A percentile compares a stretch with the other conserved stretches of the same genome.
Evolutionary conservation across 1,284 basidiomycete genomes (phyloP).

Genomic region (Marasmius tenuissimus): DNA sequence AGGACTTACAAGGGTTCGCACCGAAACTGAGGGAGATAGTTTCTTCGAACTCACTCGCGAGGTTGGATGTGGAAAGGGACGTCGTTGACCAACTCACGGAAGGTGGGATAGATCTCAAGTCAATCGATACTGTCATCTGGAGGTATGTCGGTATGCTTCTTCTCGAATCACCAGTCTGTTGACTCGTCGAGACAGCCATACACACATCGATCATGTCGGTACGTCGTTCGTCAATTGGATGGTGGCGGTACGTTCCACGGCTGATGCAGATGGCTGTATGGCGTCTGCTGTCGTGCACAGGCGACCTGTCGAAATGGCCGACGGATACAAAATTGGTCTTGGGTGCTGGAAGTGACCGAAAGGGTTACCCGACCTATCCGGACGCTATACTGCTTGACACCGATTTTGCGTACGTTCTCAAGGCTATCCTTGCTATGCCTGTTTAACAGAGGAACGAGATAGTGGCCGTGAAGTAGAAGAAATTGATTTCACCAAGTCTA

Average conservation of each 20-base stretch:
- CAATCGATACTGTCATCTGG: constrained; percentile 23
- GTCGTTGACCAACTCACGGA: constrained; percentile 19
- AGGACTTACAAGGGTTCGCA: constrained; percentile 17
- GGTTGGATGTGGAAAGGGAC: constrained; percentile 14
- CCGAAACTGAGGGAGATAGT: constrained; percentile 6
- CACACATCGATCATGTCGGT: constrained; percentile 23
- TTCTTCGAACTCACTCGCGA: not conserved
- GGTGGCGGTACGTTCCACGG: too few species aligned
- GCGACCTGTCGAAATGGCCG: constrained; percentile 24
- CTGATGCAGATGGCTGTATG: too few species aligned
- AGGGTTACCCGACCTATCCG: constrained; percentile 12
- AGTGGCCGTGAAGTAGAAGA: constrained; percentile 17
- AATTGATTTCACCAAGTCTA: constrained; percentile 15
- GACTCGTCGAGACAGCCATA: constrained; percentile 15
- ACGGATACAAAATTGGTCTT: constrained; percentile 19
- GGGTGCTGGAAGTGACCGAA: constrained; percentile 12
- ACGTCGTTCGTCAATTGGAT: not conserved
- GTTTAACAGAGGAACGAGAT: not conserved
- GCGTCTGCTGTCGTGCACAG: not conserved
- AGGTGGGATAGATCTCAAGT: constrained; percentile 14
- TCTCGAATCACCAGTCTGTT: not conserved
- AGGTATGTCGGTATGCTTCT: constrained; percentile 12
- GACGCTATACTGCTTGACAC: constrained; percentile 15
- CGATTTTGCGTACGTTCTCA: constrained; percentile 19
- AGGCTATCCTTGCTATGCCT: too few species aligned